Base-by-base conservation (phyloP, 805 yeast species). In the Starmera amethionina region DNA sequence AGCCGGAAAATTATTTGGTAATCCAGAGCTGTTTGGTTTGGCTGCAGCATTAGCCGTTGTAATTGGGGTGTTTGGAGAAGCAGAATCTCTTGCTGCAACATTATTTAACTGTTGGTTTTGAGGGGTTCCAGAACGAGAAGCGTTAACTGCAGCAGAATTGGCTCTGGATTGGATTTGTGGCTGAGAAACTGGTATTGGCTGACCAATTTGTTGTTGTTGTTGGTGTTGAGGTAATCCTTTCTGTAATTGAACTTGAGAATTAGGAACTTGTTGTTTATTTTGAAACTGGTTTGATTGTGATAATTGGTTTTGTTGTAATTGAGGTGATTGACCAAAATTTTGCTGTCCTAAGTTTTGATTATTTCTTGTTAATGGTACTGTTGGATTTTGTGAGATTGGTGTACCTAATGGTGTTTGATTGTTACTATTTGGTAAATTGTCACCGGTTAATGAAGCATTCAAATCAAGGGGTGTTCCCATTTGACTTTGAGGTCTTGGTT, bases 1-100 rank as follows among this genome's bases (percentile, higher is more conserved):
- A 13, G 56, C 50, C 4, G 50, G 50, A 2, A 56, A 45, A 34
- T 52, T 56, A 29, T 48, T 53, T 5, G 51, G 32, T 13, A 48
- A 51, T 14, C 44, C 46, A 12, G 54, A 54, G 15, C 63, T 55
- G 42, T 51, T 56, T 13, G 68, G 66, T 38, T 49, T 51, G 3
- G 77, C 76, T 18, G 73, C 71, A 16, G 77, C 77, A 49, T 69
- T 70, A 7, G 67, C 77, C 32, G 63, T 55, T 2, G 75, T 70
- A 1, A 68, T 65, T 27, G 74, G 68, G 10, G 69, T 51, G 33
- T 50, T 53, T 42, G 56, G 58, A 9, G 64, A 53, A 3, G 55
- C 48, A 5, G 63, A 51, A 3, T 45, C 16, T 7, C 42, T 46
- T 32, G 42, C 46, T 37, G 18, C 35, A 8, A 38, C 33, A 30